Evolutionary conservation across 2,329 filamentous ascomycete species (phyloP).

Genomic region (Ceratocystis diversiconidia): DNA sequence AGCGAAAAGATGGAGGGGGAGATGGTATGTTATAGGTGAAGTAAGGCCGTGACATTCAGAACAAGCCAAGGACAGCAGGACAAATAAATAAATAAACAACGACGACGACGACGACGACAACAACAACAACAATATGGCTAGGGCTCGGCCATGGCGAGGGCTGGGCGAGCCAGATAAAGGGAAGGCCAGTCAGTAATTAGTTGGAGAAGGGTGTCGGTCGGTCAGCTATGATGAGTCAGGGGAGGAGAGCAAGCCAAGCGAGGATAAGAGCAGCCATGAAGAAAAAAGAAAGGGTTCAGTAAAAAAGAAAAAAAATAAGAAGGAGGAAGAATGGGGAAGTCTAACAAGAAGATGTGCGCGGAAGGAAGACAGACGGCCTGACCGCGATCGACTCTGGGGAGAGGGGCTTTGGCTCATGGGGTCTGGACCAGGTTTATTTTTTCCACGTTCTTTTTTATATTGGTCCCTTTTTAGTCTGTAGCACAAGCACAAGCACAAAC

Average conservation of each 20-base stretch:
- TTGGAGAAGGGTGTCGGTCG: too few relatives aligned
- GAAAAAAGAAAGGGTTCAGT: background rate
- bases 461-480: background rate
- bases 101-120: too few relatives aligned
- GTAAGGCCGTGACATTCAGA: too few relatives aligned
- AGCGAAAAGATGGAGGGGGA: too few relatives aligned
- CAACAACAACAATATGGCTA: too few relatives aligned
- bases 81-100: too few relatives aligned
- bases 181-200: too few relatives aligned
- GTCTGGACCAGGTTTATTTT: background rate
- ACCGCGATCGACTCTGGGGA: conserved; percentile 4
- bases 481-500: background rate
- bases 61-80: too few relatives aligned
- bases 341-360: background rate
- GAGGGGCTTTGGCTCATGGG: background rate
- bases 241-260: background rate
- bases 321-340: background rate
- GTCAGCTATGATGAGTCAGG: too few relatives aligned
- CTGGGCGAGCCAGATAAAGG: too few relatives aligned
- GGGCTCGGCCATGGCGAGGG: too few relatives aligned
- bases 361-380: conserved; percentile 1
- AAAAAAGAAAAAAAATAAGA: background rate
- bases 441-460: background rate
- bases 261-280: background rate
- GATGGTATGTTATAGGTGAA: background rate